These are phyloP conservation scores for Acer negundo DNA, from an alignment of 345 rosid genomes.

Conservation along the genomic window DNA sequence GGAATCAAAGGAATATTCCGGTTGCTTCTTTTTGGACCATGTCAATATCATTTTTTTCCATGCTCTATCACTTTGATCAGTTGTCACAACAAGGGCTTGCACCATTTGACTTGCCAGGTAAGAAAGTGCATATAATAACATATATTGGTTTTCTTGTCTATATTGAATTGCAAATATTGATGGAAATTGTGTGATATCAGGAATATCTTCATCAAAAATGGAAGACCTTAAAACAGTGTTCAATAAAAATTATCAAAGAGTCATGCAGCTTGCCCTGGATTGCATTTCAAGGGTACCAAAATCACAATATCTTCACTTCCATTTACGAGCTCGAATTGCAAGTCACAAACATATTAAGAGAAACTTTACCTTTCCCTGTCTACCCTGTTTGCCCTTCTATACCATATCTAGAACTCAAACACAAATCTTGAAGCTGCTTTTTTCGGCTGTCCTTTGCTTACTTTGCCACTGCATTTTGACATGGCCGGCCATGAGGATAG, in stretches of 20 bases:
- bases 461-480: too few relatives aligned
- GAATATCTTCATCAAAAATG: slow-evolving; percentile 32
- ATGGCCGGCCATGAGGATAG: too few relatives aligned
- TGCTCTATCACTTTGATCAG: slow-evolving; percentile 35
- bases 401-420: slow-evolving; percentile 25
- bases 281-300: slow-evolving; percentile 40
- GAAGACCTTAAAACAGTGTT: slow-evolving; percentile 41
- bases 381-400: slow-evolving; percentile 40
- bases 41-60: slow-evolving; percentile 41
- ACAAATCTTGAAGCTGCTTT: too few relatives aligned
- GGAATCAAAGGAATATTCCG: slow-evolving; percentile 44
- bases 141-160: neutral
- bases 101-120: slow-evolving; percentile 29
- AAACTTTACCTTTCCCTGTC: slow-evolving; percentile 19
- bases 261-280: slow-evolving; percentile 38
- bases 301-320: slow-evolving; percentile 56
- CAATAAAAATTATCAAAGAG: slow-evolving; percentile 16
- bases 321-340: slow-evolving; percentile 52
- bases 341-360: slow-evolving; percentile 32
- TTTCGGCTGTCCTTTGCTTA: too few relatives aligned
- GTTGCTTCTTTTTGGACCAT: slow-evolving; percentile 49
- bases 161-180: neutral
- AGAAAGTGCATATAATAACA: neutral
- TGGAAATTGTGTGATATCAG: slow-evolving; percentile 9
- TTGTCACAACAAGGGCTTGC: slow-evolving; percentile 17